Evolutionary conservation across 2,329 filamentous ascomycete genomes (phyloP), one percentile per base, ranked within the genome.

Genomic region (Pseudogymnoascus pannorum): DNA sequence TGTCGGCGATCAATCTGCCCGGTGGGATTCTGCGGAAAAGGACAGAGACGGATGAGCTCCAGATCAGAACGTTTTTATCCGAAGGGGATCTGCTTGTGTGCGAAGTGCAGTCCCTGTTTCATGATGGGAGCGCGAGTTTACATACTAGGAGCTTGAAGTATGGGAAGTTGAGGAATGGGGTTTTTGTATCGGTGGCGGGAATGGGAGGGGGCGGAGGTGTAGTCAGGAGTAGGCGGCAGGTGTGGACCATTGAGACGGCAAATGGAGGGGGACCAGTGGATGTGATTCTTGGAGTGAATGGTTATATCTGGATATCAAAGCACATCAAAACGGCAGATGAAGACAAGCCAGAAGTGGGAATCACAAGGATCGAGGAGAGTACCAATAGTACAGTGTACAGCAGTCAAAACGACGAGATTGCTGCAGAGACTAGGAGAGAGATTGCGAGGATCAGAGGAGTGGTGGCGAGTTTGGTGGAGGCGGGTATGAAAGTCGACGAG

Each of bases 41-140:
- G 66, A 99, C 94, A 26, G 92, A 93, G 70, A 95, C 94, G 14
- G 94, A 99, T 74, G 94, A 97, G 78, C 81, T 99, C 69, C 94
- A 97, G 76, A 97, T 99, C 75, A 86, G 94, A 58, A 91, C 87
- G n/a, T 99, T 97, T 76, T 97, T 99, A 77, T 87, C 88, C 60
- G 94, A 99, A 75, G 94, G 94, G 11, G 94, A 99, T 73, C 77
- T 99, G 59, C 78, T 99, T 14, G 90, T 97, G 16, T 94, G 94
- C 1, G 94, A 99, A 77, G 94, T 99, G 60, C 94, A 99, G 80
- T 85, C 85, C 68, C 79, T 99, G 60, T 91, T 92, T 73, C 82
- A 86, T 62, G 93, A 97, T 75, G 93, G 92, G 62, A 87, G 85
- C 1, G 92, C 94, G 0, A 87, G 87, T 62, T 79, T 99, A 71